Base-by-base conservation (phyloP, 495 filamentous ascomycete species). In the Paragyromitra xinjiangensis region DNA sequence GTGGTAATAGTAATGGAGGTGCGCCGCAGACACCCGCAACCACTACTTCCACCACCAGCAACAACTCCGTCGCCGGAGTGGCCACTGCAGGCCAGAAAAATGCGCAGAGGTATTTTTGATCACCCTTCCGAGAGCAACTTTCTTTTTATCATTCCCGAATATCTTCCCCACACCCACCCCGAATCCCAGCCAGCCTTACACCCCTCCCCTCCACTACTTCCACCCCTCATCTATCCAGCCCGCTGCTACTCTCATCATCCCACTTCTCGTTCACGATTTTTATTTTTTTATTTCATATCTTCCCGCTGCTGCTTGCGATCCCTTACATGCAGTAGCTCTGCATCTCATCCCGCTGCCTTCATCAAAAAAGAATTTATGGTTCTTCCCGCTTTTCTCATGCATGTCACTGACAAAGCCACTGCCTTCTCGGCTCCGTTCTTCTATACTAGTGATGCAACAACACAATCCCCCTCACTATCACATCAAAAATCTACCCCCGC, bases 1-100 rank as follows among this genome's bases (percentile, higher is more conserved):
- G 66, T 63, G 65, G 82, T 11, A 14, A 22, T 58, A n/a, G 22
- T 58, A 58, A 45, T 76, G 73, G 81, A 72, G 34, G 19, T 45
- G 59, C 73, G 64, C 70, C 80, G 81, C 79, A 64, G 61, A 74
- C 73, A 73, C 69, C 37, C 72, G 42, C 58, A 7, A 63, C 65
- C 26, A 65, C 67, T 12, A 55, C 70, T 59, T 19, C 24, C 45
- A 50, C 44, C 3, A 58, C 64, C 14, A 48, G 11, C 11, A 62
- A 53, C 48, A 45, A 68, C 69, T 26, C 26, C 51, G 56, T 56
- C 56, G 42, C 19, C 26, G 68, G 24, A 44, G 73, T 74, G 63
- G 81, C 81, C 74, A 83, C 85, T 71, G 83, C 84, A 77, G 82
- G 83, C 68, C 80, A 84, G 50, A 80, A 82, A 73, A 80, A 81